Base-by-base conservation (phyloP, 495 filamentous ascomycete genomes). In the Lasiosphaeria ovina region DNA sequence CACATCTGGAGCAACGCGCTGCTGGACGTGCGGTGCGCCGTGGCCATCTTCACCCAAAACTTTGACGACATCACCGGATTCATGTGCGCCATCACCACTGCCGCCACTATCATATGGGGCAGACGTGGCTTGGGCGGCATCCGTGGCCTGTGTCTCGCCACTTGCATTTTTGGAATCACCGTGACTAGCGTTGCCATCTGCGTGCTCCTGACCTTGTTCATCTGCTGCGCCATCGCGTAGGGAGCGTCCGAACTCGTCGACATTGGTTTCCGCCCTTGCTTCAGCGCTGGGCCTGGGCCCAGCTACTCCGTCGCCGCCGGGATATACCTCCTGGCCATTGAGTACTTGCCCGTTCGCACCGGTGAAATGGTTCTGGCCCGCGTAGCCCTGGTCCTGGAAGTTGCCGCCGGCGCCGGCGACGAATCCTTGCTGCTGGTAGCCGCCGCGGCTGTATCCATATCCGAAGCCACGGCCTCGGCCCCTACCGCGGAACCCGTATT, bases 381-480 rank as follows among this genome's bases (percentile, higher is more conserved):
- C 51, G 63, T 58, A 71, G 53, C 58, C 55, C 35, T 69, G 70
- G 24, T 73, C 69, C 57, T 67, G 64, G 62, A 64, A 69, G 54
- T 67, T 59, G 58, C 60, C 57, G 35, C 67, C 24, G 24, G 24
- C 53, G 12, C 65, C 59, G 17, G 50, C 58, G 47, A 51, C 65
- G 52, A 69, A 73, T 35, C 68, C 71, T 17, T 72, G 10, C 17
- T 51, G 24, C 49, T 58, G 70, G 42, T 76, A 59, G 67, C 76
- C 74, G 50, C 73, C 60, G 48, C 55, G 51, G 42, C 57, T 60
- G 45, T 79, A 80, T 42, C 80, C 83, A 47, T 84, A 82, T 59
- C 83, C 83, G 11, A 11, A 78, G 40, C 85, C 85, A 62, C 88
- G 85, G 55, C 88, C 85, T 57, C 88, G 85, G 64, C 89, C 88